Percentiles rank a stretch among this genome's conserved stretches.
These are phyloP conservation scores for Polytrichum commune DNA, from an alignment of 225 moss, liverwort and hornwort species.

Conservation along the genomic window DNA sequence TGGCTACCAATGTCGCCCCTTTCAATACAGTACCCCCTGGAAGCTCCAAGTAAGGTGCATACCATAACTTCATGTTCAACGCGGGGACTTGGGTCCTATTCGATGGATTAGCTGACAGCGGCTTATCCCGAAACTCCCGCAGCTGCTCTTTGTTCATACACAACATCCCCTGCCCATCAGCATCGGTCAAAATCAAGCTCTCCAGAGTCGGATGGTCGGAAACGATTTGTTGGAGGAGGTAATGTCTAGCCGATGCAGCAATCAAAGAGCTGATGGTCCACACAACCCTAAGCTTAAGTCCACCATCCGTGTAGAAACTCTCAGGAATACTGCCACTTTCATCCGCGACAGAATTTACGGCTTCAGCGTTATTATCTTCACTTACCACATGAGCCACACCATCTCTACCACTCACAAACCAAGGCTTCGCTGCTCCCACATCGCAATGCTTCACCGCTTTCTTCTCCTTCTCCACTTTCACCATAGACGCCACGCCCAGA, in stretches of 20 bases:
- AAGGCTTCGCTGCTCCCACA: slow-evolving; percentile 31
- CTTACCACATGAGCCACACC: slow-evolving; percentile 24
- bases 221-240: slow-evolving; percentile 81
- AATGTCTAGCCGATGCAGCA: slow-evolving; percentile 82
- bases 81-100: slow-evolving; percentile 84
- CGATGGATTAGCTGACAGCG: slow-evolving; percentile 64
- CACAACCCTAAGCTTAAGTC: slow-evolving; percentile 79
- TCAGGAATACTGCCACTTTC: slow-evolving; percentile 80
- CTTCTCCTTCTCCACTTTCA: slow-evolving; percentile 59
- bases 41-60: slow-evolving; percentile 73
- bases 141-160: slow-evolving; percentile 84
- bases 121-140: slow-evolving; percentile 74
- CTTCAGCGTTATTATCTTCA: slow-evolving; percentile 31
- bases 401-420: slow-evolving; percentile 49
- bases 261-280: slow-evolving; percentile 89
- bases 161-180: slow-evolving; percentile 82
- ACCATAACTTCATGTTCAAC: slow-evolving; percentile 87
- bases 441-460: slow-evolving; percentile 36
- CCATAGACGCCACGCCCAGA: slow-evolving; percentile 71
- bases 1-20: slow-evolving; percentile 81
- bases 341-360: slow-evolving; percentile 38
- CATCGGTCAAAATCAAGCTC: slow-evolving; percentile 77
- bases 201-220: slow-evolving; percentile 82
- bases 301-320: slow-evolving; percentile 79
- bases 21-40: slow-evolving; percentile 77